Base-by-base conservation (phyloP, 306 rosid genomes). In the Datisca glomerata region DNA sequence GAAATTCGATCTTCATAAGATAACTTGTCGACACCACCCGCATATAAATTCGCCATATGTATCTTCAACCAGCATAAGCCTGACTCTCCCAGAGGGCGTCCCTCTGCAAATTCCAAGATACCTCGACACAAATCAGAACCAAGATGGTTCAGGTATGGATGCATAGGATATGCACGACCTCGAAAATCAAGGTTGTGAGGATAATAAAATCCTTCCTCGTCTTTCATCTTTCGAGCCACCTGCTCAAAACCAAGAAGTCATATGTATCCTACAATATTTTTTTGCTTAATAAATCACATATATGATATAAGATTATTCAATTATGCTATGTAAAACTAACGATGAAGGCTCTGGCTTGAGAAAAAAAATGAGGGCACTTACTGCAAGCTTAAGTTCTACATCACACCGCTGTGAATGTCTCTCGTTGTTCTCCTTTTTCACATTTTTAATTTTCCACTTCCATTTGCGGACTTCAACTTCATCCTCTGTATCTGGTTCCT, bases 161-260 rank as follows among this genome's bases (percentile, higher is more conserved):
- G 95, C 95, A 89, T 80, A 47, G 95, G 98, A 50, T 89, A 89
- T 17, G 98, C 95, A 59, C 98, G 95, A 19, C 98, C 98, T 41
- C 95, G 79, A 47, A 89, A 89, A 75, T 89, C 98, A 43, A 89
- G 71, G 66, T 84, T 89, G 79, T 89, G 98, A 1, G 98, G 98
- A 60, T 80, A 89, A 71, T 80, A 83, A 78, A 89, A 89, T 55
- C 91, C 84, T 45, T 89, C 95, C 67, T 89, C 97, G 24, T 73
- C 86, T 75, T 75, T 89, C 93, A 89, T 77, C 76, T 83, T 89
- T 62, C 91, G 76, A 46, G 95, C 94, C 62, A 84, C 98, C 98
- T 89, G 53, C 51, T 51, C 42, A 45, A 41, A 61, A 52, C 45
- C 42, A 32, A 46, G 35, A 18, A 31, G 36, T 31, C n/a, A 5